Evolutionary conservation across 768 basidiomycete genomes (phyloP).

Genomic region (Rhodocollybia butyracea): DNA sequence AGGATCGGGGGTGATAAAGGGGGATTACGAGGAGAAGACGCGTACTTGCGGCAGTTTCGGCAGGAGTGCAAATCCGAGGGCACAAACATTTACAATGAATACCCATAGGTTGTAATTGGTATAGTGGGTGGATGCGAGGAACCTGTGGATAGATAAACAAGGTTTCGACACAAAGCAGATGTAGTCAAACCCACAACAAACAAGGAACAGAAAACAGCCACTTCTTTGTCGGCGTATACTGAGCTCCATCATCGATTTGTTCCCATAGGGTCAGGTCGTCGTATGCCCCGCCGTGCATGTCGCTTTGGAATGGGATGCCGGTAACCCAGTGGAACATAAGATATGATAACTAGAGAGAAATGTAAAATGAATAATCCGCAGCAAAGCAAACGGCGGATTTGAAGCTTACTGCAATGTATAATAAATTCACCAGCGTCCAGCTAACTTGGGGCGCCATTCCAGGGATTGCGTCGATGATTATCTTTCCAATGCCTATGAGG

Average conservation of each 20-base stretch:
- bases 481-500: constrained; percentile 85
- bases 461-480: constrained; percentile 90
- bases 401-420: constrained; percentile 83
- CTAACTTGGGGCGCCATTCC: constrained; percentile 92
- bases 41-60: constrained; percentile 94
- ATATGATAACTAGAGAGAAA: constrained; percentile 71
- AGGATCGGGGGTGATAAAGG: constrained; percentile 1
- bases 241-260: constrained; percentile 97
- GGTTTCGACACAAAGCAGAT: constrained; percentile 11
- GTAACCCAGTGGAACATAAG: constrained; percentile 99
- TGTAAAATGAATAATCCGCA: background rate
- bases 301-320: constrained; percentile 91
- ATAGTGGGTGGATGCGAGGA: constrained; percentile 96
- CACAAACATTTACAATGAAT: constrained; percentile 87
- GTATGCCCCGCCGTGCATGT: constrained; percentile 88
- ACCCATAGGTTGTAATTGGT: constrained; percentile 94
- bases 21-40: background rate
- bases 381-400: background rate
- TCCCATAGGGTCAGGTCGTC: constrained; percentile 99
- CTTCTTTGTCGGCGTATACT: constrained; percentile 98
- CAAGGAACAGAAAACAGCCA: constrained; percentile 92
- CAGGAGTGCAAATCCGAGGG: constrained; percentile 76
- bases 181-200: constrained; percentile 58
- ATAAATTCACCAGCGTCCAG: constrained; percentile 91
- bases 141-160: constrained; percentile 46